Percentiles rank a stretch among this genome's conserved stretches.
These are phyloP conservation scores for Aspergillus sclerotialis DNA, from an alignment of 2,329 filamentous ascomycete genomes.

Conservation along the genomic window DNA sequence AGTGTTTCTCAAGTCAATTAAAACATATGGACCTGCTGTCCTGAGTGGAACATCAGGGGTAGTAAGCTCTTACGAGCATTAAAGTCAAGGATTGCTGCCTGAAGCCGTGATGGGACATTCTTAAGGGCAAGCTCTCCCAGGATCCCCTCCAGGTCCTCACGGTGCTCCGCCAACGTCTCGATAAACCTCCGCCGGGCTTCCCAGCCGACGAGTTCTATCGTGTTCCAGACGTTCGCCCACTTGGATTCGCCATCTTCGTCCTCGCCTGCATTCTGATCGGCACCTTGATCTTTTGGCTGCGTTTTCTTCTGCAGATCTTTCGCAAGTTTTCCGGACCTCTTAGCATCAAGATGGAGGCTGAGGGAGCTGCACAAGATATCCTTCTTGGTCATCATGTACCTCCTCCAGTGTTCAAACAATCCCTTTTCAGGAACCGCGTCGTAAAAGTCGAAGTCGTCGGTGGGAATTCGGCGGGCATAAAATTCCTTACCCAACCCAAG, in stretches of 20 bases:
- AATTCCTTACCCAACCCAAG: conserved; percentile 7
- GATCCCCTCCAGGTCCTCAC: not conserved
- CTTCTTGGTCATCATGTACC: conserved; percentile 9
- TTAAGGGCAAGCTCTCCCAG: conserved; percentile 1
- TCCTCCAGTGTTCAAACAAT: conserved; percentile 10
- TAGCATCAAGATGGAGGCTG: conserved; percentile 4
- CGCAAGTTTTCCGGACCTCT: conserved; percentile 1
- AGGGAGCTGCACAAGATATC: conserved; percentile 6
- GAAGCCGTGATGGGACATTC: conserved; percentile 2
- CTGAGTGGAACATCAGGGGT: conserved; percentile 7
- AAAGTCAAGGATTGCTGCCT: conserved; percentile 4
- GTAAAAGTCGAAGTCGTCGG: conserved; percentile 9
- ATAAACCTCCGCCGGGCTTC: not conserved
- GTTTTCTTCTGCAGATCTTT: not conserved
- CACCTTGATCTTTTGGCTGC: not conserved
- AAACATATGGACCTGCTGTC: conserved; percentile 5
- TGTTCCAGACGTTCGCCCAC: not conserved
- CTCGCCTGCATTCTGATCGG: not conserved
- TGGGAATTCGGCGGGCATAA: conserved; percentile 10
- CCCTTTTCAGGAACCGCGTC: conserved; percentile 11
- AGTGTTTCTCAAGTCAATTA: too few relatives aligned
- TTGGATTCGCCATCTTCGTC: not conserved
- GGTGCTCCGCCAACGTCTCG: not conserved
- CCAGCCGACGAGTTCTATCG: not conserved
- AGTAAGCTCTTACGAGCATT: not conserved